Evolutionary conservation across 176 grass and related monocot genomes (phyloP).

Genomic region (Zizania latifolia): DNA sequence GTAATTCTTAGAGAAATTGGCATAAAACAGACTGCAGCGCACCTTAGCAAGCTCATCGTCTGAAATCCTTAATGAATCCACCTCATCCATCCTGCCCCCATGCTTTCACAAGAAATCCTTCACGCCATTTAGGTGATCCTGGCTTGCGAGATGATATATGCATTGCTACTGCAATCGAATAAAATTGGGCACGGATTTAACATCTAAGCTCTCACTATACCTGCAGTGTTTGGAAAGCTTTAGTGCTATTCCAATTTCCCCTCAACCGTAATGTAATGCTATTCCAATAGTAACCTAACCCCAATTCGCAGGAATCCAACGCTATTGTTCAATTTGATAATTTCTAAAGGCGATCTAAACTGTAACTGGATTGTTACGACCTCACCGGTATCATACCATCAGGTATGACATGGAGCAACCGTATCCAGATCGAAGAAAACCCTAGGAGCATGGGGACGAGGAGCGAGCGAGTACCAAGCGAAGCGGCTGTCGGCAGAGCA

Average conservation of each 20-base stretch:
- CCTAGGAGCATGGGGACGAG: neutral
- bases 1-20: neutral
- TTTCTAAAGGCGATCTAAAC: neutral
- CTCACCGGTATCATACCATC: too few relatives aligned
- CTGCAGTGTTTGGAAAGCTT: neutral
- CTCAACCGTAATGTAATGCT: neutral
- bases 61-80: slow-evolving; percentile 60
- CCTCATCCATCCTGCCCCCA: slow-evolving; percentile 55
- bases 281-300: neutral
- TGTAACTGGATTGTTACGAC: too few relatives aligned
- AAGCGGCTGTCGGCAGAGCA: slow-evolving; percentile 49
- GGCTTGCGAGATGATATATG: slow-evolving; percentile 68
- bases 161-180: slow-evolving; percentile 54
- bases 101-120: slow-evolving; percentile 79
- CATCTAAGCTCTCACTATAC: neutral
- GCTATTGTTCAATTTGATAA: neutral
- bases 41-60: slow-evolving; percentile 67
- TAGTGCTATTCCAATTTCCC: neutral
- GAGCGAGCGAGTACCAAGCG: slow-evolving; percentile 38
- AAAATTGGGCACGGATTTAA: neutral
- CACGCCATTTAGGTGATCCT: slow-evolving; percentile 48
- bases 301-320: neutral
- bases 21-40: neutral
- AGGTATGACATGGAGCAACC: too few relatives aligned
- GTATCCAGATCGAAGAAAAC: neutral